These are phyloP conservation scores for Pseudocercospora crystallina DNA, from an alignment of 2,329 filamentous ascomycete species.

Conservation along the genomic window DNA sequence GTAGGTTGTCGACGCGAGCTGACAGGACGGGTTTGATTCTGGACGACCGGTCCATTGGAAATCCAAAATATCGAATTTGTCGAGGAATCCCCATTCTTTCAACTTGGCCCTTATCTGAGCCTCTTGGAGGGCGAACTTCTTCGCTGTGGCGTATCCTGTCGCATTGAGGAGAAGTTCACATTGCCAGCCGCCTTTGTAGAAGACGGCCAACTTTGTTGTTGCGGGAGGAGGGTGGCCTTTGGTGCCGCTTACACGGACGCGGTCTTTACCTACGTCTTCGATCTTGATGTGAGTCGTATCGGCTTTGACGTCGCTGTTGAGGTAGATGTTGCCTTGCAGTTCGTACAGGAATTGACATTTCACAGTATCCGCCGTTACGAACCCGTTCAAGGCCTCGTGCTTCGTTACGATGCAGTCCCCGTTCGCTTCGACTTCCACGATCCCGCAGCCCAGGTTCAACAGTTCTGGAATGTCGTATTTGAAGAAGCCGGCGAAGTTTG, in stretches of 20 bases:
- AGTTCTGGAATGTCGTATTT: slow-evolving; percentile 35
- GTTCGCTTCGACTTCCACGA: slow-evolving; percentile 34
- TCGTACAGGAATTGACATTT: slow-evolving; percentile 55
- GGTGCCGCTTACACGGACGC: slow-evolving; percentile 49
- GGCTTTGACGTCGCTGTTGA: slow-evolving; percentile 57
- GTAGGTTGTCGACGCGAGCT: slow-evolving; percentile 44
- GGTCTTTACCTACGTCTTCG: slow-evolving; percentile 49
- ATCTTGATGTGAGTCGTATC: slow-evolving; percentile 52
- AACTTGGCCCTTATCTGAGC: slow-evolving; percentile 42
- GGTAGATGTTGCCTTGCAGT: slow-evolving; percentile 56
- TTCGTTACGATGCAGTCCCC: slow-evolving; percentile 39
- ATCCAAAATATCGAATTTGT: slow-evolving; percentile 28
- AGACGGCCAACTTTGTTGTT: slow-evolving; percentile 52
- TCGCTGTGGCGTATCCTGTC: slow-evolving; percentile 44
- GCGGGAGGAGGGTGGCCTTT: slow-evolving; percentile 47
- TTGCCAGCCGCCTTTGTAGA: slow-evolving; percentile 46
- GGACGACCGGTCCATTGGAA: slow-evolving; percentile 31
- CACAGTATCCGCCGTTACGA: slow-evolving; percentile 49
- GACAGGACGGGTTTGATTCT: slow-evolving; percentile 38
- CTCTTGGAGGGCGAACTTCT: slow-evolving; percentile 47
- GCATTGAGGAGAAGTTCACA: slow-evolving; percentile 45
- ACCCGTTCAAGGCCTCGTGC: slow-evolving; percentile 36
- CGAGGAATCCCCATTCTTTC: slow-evolving; percentile 25
- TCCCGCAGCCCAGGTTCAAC: slow-evolving; percentile 33
- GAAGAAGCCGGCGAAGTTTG: slow-evolving; percentile 44